Base-by-base conservation (phyloP, 805 yeast genomes). In the Pichia kluyveri region DNA sequence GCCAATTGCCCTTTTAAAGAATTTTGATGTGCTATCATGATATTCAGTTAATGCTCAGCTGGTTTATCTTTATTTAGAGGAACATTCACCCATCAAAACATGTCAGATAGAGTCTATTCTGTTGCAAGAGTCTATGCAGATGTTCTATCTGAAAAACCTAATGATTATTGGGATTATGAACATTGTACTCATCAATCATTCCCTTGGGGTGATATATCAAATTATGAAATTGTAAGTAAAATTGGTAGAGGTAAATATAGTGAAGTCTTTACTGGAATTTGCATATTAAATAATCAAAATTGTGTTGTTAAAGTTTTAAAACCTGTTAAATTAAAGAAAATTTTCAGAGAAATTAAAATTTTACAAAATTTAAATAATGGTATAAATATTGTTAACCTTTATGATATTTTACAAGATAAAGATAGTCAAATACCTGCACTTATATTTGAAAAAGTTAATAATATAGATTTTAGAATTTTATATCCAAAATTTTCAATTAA, bases 181-280 rank as follows among this genome's bases (percentile, higher is more conserved):
- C 79, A 77, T 58, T 77, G 83, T 44, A 75, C 77, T 38, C 81
- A 90, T 52, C 78, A 79, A 55, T 34, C 37, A 2, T 34, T 34
- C 17, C 15, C 11, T 2, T 89, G 96, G 96, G 89, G 93, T 37
- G 71, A 79, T 40, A 95, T 86, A 55, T 77, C 80, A n/a, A 81
- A 83, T 60, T 89, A 89, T 65, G 97, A 90, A 68, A 82, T 89
- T 42, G 73, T 84, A 38, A 79, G 80, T 52, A 89, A 88, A 63
- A 76, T 90, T 44, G 97, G 97, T 11, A 76, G 96, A 49, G 97
- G 97, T 44, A 88, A 88, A 67, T 90, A 90, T 63, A 85, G 95
- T 15, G 97, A 90, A 68, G 97, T 90, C 43, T 90, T 90, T 60
- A 79, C 87, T 55, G 97, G 96, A 8, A 74, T 85, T 38, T 80